Conservation (phyloP, 2,329 filamentous ascomycete species). For the Ceratocystis colombiana region DNA sequence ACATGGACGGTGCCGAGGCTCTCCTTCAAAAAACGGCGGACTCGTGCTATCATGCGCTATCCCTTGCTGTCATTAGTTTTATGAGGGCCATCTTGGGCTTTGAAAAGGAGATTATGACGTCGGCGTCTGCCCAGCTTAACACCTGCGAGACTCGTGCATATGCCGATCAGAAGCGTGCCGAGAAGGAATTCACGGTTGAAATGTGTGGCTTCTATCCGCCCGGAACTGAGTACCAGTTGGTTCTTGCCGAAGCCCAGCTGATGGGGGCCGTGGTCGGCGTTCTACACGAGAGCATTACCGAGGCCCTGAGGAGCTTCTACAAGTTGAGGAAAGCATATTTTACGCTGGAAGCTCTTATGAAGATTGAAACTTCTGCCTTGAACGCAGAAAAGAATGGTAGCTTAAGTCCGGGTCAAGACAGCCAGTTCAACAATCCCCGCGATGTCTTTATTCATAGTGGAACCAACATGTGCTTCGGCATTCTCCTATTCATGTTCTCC, state of each 20-base stretch:
- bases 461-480: constrained; percentile 78
- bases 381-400: constrained; percentile 23
- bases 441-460: constrained; percentile 87
- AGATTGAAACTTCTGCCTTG: constrained; percentile 53
- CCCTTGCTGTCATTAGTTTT: constrained; percentile 70
- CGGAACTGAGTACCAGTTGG: constrained; percentile 77
- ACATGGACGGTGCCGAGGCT: constrained; percentile 72
- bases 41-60: constrained; percentile 83
- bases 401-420: neutral
- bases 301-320: constrained; percentile 84
- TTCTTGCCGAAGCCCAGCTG: constrained; percentile 73
- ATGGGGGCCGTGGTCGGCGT: constrained; percentile 84
- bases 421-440: constrained; percentile 48
- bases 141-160: constrained; percentile 68
- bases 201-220: constrained; percentile 55
- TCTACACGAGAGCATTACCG: constrained; percentile 83
- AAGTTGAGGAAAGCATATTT: constrained; percentile 82
- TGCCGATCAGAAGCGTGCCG: constrained; percentile 64
- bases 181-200: constrained; percentile 45
- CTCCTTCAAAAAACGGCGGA: constrained; percentile 55
- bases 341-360: constrained; percentile 67
- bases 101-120: constrained; percentile 81
- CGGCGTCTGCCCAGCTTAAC: constrained; percentile 61
- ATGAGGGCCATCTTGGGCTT: constrained; percentile 80
- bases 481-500: constrained; percentile 76